Conservation (phyloP, 441 rosid species). For the Erodium moschatum region DNA sequence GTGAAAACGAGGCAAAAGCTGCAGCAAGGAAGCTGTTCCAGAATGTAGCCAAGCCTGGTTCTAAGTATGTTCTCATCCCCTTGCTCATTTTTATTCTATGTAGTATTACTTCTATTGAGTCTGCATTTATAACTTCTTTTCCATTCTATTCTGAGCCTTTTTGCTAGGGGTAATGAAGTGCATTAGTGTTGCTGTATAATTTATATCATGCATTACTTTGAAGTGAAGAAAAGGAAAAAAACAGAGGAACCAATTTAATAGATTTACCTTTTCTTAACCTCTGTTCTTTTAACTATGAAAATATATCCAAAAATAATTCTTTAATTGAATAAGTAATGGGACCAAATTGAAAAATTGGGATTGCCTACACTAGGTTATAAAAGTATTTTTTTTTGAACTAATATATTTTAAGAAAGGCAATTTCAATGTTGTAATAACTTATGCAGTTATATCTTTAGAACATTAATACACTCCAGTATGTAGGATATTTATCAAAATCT, state of each 20-base stretch:
- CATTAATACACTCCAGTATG: neutral
- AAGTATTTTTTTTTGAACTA: too few relatives aligned
- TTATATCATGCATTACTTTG: neutral
- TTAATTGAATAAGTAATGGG: too few relatives aligned
- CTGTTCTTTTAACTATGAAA: neutral
- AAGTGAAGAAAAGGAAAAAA: neutral
- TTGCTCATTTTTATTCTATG: too few relatives aligned
- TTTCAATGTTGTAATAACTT: too few relatives aligned
- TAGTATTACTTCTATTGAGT: neutral
- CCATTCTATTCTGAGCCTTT: constrained; percentile 3
- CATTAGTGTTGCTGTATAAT: neutral
- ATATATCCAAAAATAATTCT: neutral
- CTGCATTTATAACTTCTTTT: constrained; percentile 2
- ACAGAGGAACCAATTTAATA: neutral
- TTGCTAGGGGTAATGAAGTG: neutral
- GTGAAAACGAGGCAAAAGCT: constrained; percentile 69
- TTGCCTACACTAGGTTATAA: too few relatives aligned
- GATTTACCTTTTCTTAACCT: too few relatives aligned
- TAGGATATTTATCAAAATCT: constrained; percentile 37
- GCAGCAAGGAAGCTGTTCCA: constrained; percentile 71
- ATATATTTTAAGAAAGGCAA: too few relatives aligned
- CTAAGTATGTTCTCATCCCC: constrained; percentile 35
- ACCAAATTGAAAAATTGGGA: too few relatives aligned
- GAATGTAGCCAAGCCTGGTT: constrained; percentile 49
- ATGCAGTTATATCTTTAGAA: too few relatives aligned